Conservation (phyloP, 108 stramenopile genomes). For the Pseudonitzschia delicatissima region DNA sequence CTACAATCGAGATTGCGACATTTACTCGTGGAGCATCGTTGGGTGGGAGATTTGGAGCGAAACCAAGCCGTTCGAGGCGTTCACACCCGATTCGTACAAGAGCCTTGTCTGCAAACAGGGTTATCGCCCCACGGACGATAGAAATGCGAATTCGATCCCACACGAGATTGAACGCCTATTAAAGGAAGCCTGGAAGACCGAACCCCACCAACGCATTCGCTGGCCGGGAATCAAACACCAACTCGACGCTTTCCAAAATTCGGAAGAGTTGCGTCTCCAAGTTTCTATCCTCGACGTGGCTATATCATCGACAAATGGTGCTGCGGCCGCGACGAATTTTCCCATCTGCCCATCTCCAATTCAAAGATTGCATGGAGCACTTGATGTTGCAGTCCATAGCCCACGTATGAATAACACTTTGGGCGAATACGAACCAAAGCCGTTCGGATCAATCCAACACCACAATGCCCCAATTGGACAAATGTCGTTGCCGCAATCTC, state of each 20-base stretch:
- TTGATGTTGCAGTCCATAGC: no score
- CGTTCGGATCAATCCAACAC: no score
- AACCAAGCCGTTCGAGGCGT: conserved; percentile 62
- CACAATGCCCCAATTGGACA: no score
- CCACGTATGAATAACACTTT: no score
- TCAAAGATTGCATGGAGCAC: no score
- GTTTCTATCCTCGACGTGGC: no score
- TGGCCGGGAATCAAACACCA: background rate
- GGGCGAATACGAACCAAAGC: no score
- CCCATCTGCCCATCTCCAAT: no score
- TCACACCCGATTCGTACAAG: conserved; percentile 68
- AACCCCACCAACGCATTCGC: background rate
- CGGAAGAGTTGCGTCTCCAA: background rate
- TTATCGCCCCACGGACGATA: conserved; percentile 17
- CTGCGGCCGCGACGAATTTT: no score
- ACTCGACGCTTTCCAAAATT: background rate
- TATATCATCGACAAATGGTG: no score
- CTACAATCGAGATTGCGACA: conserved; percentile 68
- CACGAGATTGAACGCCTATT: no score
- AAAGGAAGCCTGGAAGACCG: background rate
- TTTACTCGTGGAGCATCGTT: conserved; percentile 70
- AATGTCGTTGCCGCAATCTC: no score
- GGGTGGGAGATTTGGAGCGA: conserved; percentile 55
- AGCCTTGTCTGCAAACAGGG: conserved; percentile 53
- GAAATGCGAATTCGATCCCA: background rate